Evolutionary conservation across 23 red algal species (phyloP).

Genomic region (Gracilaria vermiculophylla): DNA sequence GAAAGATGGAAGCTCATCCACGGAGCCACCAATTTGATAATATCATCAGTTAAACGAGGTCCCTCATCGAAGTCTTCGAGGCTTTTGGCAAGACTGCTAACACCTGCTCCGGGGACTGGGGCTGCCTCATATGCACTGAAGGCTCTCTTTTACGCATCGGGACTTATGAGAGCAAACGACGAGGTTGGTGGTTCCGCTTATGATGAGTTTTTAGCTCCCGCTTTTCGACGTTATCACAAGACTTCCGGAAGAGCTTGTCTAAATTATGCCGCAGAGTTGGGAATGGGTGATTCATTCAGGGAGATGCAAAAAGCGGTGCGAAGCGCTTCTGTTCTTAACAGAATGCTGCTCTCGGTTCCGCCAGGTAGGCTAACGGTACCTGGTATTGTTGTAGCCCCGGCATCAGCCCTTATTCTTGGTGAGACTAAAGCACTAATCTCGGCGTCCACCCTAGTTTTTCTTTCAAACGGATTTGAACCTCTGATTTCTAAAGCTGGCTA

Average conservation of each 20-base stretch:
- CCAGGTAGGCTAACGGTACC: conserved; percentile 29
- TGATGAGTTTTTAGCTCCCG: not conserved
- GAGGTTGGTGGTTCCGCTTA: not conserved
- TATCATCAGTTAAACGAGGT: not conserved
- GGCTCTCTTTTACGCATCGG: conserved; percentile 29
- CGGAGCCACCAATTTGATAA: conserved; percentile 10
- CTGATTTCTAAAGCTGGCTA: conserved; percentile 55
- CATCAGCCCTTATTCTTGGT: conserved; percentile 43
- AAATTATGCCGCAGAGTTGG: conserved; percentile 40
- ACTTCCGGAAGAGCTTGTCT: conserved; percentile 24
- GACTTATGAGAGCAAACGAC: conserved; percentile 36
- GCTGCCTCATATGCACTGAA: conserved; percentile 45
- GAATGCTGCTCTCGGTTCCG: conserved; percentile 38
- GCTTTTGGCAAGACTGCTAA: conserved; percentile 40
- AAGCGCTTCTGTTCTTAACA: not conserved
- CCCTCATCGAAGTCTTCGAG: conserved; percentile 28
- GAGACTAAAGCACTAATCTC: conserved; percentile 33
- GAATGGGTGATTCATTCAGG: conserved; percentile 45
- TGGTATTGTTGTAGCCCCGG: conserved; percentile 36
- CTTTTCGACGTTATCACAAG: not conserved
- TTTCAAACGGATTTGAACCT: conserved; percentile 20
- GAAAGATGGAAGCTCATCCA: conserved; percentile 50
- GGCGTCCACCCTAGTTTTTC: conserved; percentile 53
- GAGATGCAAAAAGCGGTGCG: conserved; percentile 51
- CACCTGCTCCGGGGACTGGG: conserved; percentile 60